These are phyloP conservation scores for Oligophagozyma castellii DNA, from an alignment of 1,139 yeast species.

Conservation along the genomic window DNA sequence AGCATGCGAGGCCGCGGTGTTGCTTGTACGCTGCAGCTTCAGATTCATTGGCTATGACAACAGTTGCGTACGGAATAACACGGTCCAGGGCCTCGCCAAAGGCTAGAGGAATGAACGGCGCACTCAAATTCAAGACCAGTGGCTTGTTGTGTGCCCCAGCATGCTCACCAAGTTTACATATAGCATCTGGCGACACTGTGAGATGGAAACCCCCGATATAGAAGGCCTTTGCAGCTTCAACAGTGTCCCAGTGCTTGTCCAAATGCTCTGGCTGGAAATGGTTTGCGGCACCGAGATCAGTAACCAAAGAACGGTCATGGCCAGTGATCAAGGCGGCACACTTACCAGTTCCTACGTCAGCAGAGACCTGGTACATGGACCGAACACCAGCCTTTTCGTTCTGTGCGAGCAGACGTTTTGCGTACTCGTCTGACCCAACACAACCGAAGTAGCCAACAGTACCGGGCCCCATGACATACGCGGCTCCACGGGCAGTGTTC, in stretches of 20 bases:
- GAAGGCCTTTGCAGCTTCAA: slow-evolving; percentile 66
- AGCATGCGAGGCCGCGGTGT: slow-evolving; percentile 46
- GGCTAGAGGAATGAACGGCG: slow-evolving; percentile 92
- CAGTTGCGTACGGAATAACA: slow-evolving; percentile 78
- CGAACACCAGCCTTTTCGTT: slow-evolving; percentile 78
- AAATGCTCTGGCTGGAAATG: slow-evolving; percentile 86
- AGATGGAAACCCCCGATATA: slow-evolving; percentile 98
- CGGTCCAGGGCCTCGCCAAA: slow-evolving; percentile 84
- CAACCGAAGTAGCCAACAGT: slow-evolving; percentile 93
- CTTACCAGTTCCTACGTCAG: slow-evolving; percentile 76
- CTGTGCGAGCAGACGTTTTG: slow-evolving; percentile 70
- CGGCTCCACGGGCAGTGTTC: slow-evolving; percentile 98
- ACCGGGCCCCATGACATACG: slow-evolving; percentile 67
- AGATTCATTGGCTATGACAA: slow-evolving; percentile 86
- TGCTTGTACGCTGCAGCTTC: slow-evolving; percentile 95
- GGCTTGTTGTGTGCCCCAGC: slow-evolving; percentile 79
- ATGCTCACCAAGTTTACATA: slow-evolving; percentile 76
- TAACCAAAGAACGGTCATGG: slow-evolving; percentile 78
- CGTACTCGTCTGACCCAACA: slow-evolving; percentile 85
- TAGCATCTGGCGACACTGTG: slow-evolving; percentile 95
- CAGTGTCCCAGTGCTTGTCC: slow-evolving; percentile 74
- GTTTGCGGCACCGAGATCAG: slow-evolving; percentile 97
- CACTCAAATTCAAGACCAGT: slow-evolving; percentile 77
- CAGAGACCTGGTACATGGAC: slow-evolving; percentile 73
- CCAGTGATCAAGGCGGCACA: slow-evolving; percentile 95